Conservation (phyloP, 306 rosid species). For the Trichosanthes cucumerina region DNA sequence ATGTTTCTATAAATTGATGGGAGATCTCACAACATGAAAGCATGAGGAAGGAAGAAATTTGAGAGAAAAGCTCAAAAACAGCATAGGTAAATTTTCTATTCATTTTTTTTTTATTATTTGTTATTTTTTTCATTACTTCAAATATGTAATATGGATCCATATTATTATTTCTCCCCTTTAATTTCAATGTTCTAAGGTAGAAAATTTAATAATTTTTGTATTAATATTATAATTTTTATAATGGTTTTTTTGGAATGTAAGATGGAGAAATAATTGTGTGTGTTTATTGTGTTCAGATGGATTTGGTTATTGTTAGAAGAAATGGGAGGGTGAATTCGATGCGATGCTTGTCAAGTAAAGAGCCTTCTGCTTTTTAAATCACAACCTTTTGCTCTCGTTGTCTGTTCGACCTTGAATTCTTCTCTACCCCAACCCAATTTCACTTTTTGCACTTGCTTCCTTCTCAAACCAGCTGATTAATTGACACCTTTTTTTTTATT, state of each 20-base stretch:
- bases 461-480: background rate
- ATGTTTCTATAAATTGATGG: background rate
- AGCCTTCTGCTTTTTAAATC: background rate
- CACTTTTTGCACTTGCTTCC: background rate
- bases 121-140: background rate
- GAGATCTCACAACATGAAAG: background rate
- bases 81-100: background rate
- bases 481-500: no score
- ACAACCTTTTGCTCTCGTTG: constrained; percentile 4
- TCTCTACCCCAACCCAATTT: background rate
- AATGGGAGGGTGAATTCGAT: background rate
- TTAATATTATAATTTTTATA: background rate
- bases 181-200: no score
- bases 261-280: background rate
- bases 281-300: background rate
- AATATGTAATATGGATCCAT: background rate
- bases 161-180: no score
- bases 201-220: no score
- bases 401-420: constrained; percentile 6
- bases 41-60: background rate
- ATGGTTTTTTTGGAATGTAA: background rate
- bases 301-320: background rate
- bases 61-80: background rate
- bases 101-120: background rate
- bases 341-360: background rate